These are phyloP conservation scores for Heliocybe sulcata DNA, from an alignment of 1,284 basidiomycete species.

Conservation along the genomic window DNA sequence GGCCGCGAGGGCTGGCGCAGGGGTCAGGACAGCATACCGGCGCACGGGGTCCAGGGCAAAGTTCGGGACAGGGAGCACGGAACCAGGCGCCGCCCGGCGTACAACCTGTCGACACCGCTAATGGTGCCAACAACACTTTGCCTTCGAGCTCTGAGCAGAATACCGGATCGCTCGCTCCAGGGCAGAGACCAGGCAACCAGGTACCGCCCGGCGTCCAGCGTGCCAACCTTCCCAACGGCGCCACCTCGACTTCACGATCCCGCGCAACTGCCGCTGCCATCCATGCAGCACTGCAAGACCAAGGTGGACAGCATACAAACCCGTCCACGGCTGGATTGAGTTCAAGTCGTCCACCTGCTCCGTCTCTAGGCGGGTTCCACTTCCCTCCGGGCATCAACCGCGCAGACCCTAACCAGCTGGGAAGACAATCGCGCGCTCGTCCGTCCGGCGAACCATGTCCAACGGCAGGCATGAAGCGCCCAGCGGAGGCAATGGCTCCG, in stretches of 20 bases:
- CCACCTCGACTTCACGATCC: neutral
- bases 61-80: too few species aligned
- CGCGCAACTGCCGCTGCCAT: neutral
- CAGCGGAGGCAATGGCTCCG: slow-evolving; percentile 9
- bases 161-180: too few species aligned
- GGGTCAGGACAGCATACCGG: too few species aligned
- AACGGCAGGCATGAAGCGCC: slow-evolving; percentile 8
- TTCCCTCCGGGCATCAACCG: slow-evolving; percentile 32
- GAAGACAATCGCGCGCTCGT: slow-evolving; percentile 4
- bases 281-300: neutral
- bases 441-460: slow-evolving; percentile 4
- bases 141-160: too few species aligned
- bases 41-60: too few species aligned
- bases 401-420: neutral
- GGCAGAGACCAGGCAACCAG: too few species aligned
- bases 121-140: too few species aligned
- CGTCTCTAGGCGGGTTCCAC: slow-evolving; percentile 46
- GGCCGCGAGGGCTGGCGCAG: too few species aligned
- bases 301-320: slow-evolving; percentile 1
- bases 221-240: neutral
- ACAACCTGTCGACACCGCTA: too few species aligned
- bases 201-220: neutral
- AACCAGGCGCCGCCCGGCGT: too few species aligned
- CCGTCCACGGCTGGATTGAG: slow-evolving; percentile 8
- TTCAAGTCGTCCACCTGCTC: slow-evolving; percentile 20